A percentile compares a stretch with the other conserved stretches of the same genome.
Conservation (phyloP, 345 rosid species). For the Cardamine chenopodiifolia region DNA sequence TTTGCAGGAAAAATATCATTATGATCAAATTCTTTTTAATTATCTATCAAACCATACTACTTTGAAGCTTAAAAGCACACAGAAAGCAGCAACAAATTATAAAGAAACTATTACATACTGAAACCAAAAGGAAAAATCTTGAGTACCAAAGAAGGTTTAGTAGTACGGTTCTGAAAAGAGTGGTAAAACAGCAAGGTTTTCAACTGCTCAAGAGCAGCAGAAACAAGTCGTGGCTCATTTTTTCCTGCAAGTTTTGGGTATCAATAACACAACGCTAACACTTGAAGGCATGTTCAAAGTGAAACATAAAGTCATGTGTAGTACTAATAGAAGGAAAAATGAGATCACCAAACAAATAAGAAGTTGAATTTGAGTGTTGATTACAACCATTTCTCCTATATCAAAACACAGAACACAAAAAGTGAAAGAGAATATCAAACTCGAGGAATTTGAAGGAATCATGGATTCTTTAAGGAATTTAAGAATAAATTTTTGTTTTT, state of each 20-base stretch:
- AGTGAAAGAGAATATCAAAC: too few species aligned
- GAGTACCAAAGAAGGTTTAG: constrained; percentile 88
- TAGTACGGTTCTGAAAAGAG: constrained; percentile 97
- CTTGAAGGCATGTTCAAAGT: too few species aligned
- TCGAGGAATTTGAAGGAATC: too few species aligned
- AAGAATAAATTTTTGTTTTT: too few species aligned
- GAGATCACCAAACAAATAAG: too few species aligned
- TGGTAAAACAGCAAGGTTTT: constrained; percentile 88
- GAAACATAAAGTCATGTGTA: not conserved
- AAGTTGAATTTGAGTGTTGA: too few species aligned
- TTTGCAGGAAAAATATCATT: constrained; percentile 18
- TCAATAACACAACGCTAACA: constrained; percentile 11
- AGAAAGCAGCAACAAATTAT: not conserved
- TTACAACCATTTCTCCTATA: too few species aligned
- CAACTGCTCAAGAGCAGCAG: constrained; percentile 78
- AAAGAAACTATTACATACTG: not conserved
- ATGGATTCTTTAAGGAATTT: too few species aligned
- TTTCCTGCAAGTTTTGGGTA: constrained; percentile 61
- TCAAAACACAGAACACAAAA: too few species aligned
- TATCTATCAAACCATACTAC: constrained; percentile 6
- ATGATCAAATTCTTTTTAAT: constrained; percentile 9
- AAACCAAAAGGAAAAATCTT: not conserved
- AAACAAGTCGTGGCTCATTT: constrained; percentile 86
- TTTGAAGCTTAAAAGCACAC: not conserved
- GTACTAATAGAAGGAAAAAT: constrained; percentile 4